Conservation (phyloP, 2,329 filamentous ascomycete genomes). For the Chaetomium strumarium region DNA sequence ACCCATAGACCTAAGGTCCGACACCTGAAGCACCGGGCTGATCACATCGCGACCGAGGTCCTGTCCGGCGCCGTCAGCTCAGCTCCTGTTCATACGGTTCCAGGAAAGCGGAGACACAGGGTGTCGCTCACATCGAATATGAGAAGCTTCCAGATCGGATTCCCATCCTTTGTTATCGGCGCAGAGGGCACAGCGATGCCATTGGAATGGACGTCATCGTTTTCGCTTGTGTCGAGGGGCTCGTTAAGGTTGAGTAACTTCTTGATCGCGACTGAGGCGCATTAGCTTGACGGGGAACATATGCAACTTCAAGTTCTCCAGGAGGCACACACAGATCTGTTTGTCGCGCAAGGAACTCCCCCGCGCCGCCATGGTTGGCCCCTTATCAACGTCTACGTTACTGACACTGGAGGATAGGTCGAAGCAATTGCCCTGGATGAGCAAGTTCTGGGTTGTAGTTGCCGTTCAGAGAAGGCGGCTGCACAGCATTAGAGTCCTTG, state of each 20-base stretch:
- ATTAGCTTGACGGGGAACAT: not conserved
- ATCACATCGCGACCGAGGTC: constrained; percentile 85
- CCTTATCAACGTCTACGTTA: not conserved
- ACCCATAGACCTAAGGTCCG: constrained; percentile 87
- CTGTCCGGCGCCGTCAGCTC: constrained; percentile 14
- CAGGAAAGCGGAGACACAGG: not conserved
- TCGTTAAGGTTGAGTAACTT: constrained; percentile 95
- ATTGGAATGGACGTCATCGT: constrained; percentile 58
- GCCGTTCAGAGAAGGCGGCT: not conserved
- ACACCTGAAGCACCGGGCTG: constrained; percentile 90
- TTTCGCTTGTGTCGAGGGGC: constrained; percentile 51
- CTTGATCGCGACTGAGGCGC: constrained; percentile 71
- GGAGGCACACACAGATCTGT: constrained; percentile 39
- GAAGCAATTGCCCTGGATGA: not conserved
- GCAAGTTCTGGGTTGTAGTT: not conserved
- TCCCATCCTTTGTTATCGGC: constrained; percentile 59
- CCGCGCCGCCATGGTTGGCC: constrained; percentile 40
- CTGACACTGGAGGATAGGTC: not conserved
- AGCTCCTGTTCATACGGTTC: not conserved
- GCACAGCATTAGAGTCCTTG: not conserved
- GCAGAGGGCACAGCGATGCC: constrained; percentile 62
- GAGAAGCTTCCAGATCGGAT: constrained; percentile 91
- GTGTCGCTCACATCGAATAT: constrained; percentile 66
- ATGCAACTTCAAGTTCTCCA: not conserved
- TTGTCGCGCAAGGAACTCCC: constrained; percentile 45